Evolutionary conservation across 2,329 filamentous ascomycete species (phyloP), one percentile per base, ranked within the genome.

Genomic region (Ascochyta clinopodiicola): DNA sequence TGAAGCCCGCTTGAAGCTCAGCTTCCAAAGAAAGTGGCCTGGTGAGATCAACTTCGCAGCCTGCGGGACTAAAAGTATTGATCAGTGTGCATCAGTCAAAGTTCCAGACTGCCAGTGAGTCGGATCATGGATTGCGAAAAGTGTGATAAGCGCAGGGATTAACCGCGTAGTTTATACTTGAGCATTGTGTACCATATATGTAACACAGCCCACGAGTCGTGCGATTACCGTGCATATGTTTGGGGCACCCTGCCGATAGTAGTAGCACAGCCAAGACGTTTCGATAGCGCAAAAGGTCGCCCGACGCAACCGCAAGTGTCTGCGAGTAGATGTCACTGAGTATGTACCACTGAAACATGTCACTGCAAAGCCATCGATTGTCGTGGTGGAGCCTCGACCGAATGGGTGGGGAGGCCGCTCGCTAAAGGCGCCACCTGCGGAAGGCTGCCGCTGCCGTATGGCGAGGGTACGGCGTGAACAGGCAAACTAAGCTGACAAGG

Each of bases 121-220:
- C 35, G 17, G 24, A 37, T 29, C 31, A 50, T 37, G 43, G 46
- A 42, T 49, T 44, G 31, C 22, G 19, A 35, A 34, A 31, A n/a
- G 46, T 22, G 17, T 44, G 52, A 56, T 50, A 47, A 38, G 31
- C 42, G 32, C 52, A 56, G 37, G 52, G 52, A 49, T 56, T 24
- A 46, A 34, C 25, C 19, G 36, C 19, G 19, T 56, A 38, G 46
- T 56, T 40, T 37, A 43, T 44, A 51, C 46, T 50, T 19, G 46
- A 56, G 46, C 42, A 47, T 51, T 31, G 19, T 35, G 25, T 45
- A 39, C 17, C 17, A 17, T 17, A 17, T 17, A 17, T 17, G 17
- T 40, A 45, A 49, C 45, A 49, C 34, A 44, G 44, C 39, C 29
- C 13, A 49, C 36, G 39, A 55, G 27, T 45, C 45, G 52, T 50